Percentiles rank a stretch among this genome's conserved stretches.
These are phyloP conservation scores for Amanita jacksonii DNA, from an alignment of 768 basidiomycete genomes.

Conservation along the genomic window DNA sequence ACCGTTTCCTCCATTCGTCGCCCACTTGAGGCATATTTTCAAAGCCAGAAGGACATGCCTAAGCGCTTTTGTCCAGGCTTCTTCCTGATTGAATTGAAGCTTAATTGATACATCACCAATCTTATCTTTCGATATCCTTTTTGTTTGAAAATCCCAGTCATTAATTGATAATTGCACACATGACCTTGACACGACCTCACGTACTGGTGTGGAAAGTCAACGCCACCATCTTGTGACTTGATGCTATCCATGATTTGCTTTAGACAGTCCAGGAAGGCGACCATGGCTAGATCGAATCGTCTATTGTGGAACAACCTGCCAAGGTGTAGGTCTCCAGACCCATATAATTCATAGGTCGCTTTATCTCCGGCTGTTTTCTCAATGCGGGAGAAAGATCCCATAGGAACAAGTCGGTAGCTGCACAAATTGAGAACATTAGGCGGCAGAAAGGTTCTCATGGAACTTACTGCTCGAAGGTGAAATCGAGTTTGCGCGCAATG, in stretches of 20 bases:
- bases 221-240: slow-evolving; percentile 54
- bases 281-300: slow-evolving; percentile 93
- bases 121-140: slow-evolving; percentile 89
- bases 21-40: slow-evolving; percentile 83
- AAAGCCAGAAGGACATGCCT: slow-evolving; percentile 85
- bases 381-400: slow-evolving; percentile 92
- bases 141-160: too few species aligned
- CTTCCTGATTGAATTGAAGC: slow-evolving; percentile 90
- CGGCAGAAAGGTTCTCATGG: background rate
- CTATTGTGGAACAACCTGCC: slow-evolving; percentile 88
- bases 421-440: background rate
- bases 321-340: slow-evolving; percentile 86
- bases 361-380: slow-evolving; percentile 79
- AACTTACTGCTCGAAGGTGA: slow-evolving; percentile 73
- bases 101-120: slow-evolving; percentile 95
- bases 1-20: slow-evolving; percentile 66
- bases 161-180: too few species aligned
- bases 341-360: slow-evolving; percentile 84
- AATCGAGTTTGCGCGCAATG: slow-evolving; percentile 86
- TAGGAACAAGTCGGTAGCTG: slow-evolving; percentile 85
- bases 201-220: slow-evolving; percentile 85
- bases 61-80: slow-evolving; percentile 90
- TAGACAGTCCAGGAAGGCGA: slow-evolving; percentile 90
- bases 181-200: too few species aligned
- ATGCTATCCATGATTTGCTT: slow-evolving; percentile 88